Evolutionary conservation across 208 protist genomes (phyloP).

Genomic region (Entamoeba dispar): DNA sequence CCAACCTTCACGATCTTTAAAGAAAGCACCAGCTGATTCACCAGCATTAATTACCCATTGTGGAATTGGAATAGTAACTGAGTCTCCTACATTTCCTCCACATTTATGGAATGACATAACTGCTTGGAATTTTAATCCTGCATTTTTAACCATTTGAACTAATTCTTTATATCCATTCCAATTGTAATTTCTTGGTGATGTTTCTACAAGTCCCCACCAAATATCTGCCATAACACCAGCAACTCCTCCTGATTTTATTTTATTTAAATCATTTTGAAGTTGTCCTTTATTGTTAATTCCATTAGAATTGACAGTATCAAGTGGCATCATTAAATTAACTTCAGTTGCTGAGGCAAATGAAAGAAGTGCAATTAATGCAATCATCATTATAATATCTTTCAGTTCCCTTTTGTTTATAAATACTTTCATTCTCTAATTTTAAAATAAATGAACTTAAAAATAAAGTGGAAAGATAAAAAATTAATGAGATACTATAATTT

Average conservation of each 20-base stretch:
- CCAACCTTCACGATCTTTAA: slow-evolving; percentile 32
- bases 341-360: neutral
- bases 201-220: slow-evolving; percentile 51
- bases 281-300: slow-evolving; percentile 23
- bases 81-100: slow-evolving; percentile 52
- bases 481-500: no score
- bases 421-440: no score
- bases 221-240: slow-evolving; percentile 50
- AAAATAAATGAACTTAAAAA: no score
- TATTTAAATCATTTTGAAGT: slow-evolving; percentile 6
- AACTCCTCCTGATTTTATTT: slow-evolving; percentile 24
- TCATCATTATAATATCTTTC: neutral
- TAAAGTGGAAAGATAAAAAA: no score
- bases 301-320: slow-evolving; percentile 28
- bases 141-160: slow-evolving; percentile 11
- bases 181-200: slow-evolving; percentile 37
- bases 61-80: slow-evolving; percentile 42
- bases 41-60: slow-evolving; percentile 35
- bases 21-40: slow-evolving; percentile 26
- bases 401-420: no score
- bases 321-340: slow-evolving; percentile 41
- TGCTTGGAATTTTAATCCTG: slow-evolving; percentile 36
- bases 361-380: neutral
- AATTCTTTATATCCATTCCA: slow-evolving; percentile 26
- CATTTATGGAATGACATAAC: slow-evolving; percentile 44